Conservation (phyloP, 768 basidiomycete species). For the Tulasnella calospora region DNA sequence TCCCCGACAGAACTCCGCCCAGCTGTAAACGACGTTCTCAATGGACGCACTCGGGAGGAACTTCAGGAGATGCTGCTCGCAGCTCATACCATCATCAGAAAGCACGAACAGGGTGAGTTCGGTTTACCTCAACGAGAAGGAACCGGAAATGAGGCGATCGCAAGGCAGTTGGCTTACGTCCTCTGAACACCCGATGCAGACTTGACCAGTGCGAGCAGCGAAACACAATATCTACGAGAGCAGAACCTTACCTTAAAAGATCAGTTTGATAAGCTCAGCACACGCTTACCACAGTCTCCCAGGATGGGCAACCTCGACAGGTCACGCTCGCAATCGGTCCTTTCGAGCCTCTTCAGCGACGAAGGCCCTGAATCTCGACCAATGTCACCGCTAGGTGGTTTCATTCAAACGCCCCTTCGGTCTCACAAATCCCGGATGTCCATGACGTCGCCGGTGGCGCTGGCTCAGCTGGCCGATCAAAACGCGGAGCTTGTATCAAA, state of each 20-base stretch:
- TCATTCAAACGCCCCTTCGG: slow-evolving; percentile 12
- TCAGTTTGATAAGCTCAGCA: slow-evolving; percentile 61
- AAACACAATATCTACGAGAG: slow-evolving; percentile 19
- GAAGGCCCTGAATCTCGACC: slow-evolving; percentile 16
- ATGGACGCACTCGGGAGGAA: slow-evolving; percentile 66
- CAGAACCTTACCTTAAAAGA: slow-evolving; percentile 65
- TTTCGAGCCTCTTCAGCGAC: slow-evolving; percentile 3
- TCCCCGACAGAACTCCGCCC: slow-evolving; percentile 16
- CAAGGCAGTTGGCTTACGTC: not conserved
- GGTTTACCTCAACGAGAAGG: not conserved
- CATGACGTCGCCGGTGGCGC: slow-evolving; percentile 47
- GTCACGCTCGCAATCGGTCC: slow-evolving; percentile 51
- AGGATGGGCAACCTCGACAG: slow-evolving; percentile 30
- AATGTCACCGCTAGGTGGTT: slow-evolving; percentile 4
- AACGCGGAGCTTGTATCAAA: slow-evolving; percentile 75
- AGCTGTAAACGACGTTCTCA: slow-evolving; percentile 24
- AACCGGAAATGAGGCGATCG: slow-evolving; percentile 9
- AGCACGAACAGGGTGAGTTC: slow-evolving; percentile 65
- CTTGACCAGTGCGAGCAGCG: slow-evolving; percentile 3
- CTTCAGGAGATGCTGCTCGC: slow-evolving; percentile 62
- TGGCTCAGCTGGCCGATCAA: slow-evolving; percentile 70
- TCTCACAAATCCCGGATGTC: slow-evolving; percentile 27
- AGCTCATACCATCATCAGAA: slow-evolving; percentile 70
- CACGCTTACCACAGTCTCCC: slow-evolving; percentile 31
- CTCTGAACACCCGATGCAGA: slow-evolving; percentile 23